Evolutionary conservation across 139 green algal genomes (phyloP), one percentile per base, ranked within the genome.

Genomic region (Chlorella sp.): DNA sequence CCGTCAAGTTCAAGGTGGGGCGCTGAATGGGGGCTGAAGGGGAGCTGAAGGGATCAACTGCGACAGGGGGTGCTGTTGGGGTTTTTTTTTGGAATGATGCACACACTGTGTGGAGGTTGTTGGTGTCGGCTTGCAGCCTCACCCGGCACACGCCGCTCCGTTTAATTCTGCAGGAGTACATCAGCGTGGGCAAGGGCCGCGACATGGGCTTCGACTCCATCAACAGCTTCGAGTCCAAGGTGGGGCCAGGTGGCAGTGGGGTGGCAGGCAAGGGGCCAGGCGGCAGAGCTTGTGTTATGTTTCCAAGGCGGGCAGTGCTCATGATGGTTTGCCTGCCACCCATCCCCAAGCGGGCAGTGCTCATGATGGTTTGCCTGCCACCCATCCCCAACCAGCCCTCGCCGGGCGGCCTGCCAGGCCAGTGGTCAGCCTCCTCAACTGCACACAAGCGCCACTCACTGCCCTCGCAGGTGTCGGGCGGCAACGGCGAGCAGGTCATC

Each of bases 131-230:
- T 22, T 36, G 60, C 60, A 8, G 24, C 28, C 60, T 24, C 58
- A 32, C 22, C 16, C 58, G 8, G 58, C 58, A 7, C 19, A 20
- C 14, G 19, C 16, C 58, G 3, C 28, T 36, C 5, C 22, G 60
- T 30, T 5, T 30, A 9, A 13, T 11, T 68, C 28, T 13, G 64
- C 64, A 70, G 64, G 32, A 70, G 32, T 40, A 40, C 32, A 34
- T 40, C 56, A 41, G 36, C 5, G 76, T 80, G 40, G 92, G 94
- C 80, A 98, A 98, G 93, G 77, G 77, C 5, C 91, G 94, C 48
- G 95, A 98, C 87, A 96, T 98, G 92, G 95, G 95, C 75, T 97
- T 98, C 73, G 95, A 97, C 73, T 96, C 95, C 51, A 98, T 98
- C 85, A 95, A 96, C 82, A 84, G 89, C 54, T 98, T 98, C 76